Conservation (phyloP, 352 stramenopile genomes). For the Phytopythium aichiense region DNA sequence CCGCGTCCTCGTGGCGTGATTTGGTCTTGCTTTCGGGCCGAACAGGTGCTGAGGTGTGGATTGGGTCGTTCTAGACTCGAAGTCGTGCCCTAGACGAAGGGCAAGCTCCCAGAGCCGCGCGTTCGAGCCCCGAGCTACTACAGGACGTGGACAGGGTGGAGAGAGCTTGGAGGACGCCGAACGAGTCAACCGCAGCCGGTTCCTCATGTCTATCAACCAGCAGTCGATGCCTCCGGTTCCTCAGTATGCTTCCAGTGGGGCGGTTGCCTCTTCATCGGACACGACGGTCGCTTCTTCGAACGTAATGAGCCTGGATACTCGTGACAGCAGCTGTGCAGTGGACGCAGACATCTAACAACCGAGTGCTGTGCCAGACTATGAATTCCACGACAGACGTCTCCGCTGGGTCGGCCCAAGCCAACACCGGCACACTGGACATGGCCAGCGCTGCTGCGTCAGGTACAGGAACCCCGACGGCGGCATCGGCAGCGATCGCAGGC, state of each 20-base stretch:
- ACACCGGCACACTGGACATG: constrained; percentile 5
- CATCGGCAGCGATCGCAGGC: constrained; percentile 11
- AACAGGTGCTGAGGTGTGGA: neutral
- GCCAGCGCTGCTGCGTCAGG: constrained; percentile 17
- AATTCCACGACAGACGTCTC: constrained; percentile 9
- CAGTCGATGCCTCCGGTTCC: constrained; percentile 72
- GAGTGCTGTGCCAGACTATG: constrained; percentile 17
- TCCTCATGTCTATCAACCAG: constrained; percentile 18
- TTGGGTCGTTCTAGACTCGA: neutral
- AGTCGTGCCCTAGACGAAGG: neutral
- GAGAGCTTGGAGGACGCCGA: neutral
- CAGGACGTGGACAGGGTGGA: neutral
- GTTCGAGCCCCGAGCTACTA: neutral
- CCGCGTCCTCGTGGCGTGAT: neutral
- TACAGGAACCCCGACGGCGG: constrained; percentile 3
- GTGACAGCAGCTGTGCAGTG: neutral
- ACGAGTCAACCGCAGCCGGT: neutral
- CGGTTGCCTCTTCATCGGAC: constrained; percentile 31
- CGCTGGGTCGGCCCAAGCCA: constrained; percentile 3
- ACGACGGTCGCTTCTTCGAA: constrained; percentile 22
- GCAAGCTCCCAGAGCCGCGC: neutral
- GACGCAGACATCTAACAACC: neutral
- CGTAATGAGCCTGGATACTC: constrained; percentile 4
- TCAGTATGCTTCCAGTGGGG: constrained; percentile 57
- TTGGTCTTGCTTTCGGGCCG: neutral